These are phyloP conservation scores for Choiromyces venosus DNA, from an alignment of 495 filamentous ascomycete species.

Conservation along the genomic window DNA sequence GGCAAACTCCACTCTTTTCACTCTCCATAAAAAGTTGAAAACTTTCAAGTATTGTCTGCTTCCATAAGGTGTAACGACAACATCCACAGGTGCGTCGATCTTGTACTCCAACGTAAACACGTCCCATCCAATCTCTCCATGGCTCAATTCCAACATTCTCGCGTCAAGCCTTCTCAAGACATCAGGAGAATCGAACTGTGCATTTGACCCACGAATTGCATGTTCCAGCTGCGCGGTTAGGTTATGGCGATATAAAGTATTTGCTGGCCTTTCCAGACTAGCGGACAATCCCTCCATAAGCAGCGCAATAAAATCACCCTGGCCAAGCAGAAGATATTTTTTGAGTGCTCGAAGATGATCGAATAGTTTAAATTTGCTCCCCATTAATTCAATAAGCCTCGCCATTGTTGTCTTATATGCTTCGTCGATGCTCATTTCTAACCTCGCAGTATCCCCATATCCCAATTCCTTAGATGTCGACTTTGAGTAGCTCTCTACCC, in stretches of 20 bases:
- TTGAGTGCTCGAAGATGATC: conserved; percentile 89
- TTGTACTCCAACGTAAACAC: conserved; percentile 99
- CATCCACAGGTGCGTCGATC: conserved; percentile 93
- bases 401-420: conserved; percentile 98
- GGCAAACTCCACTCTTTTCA: conserved; percentile 95
- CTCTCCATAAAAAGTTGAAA: conserved; percentile 98
- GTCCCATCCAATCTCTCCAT: conserved; percentile 98
- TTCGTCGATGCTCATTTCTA: conserved; percentile 90
- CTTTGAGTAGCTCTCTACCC: conserved; percentile 97
- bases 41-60: conserved; percentile 96
- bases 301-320: conserved; percentile 95
- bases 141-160: conserved; percentile 88
- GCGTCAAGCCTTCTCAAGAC: conserved; percentile 88
- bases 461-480: conserved; percentile 82
- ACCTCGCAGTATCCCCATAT: conserved; percentile 87
- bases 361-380: conserved; percentile 84
- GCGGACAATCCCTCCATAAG: conserved; percentile 93
- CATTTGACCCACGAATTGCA: conserved; percentile 93
- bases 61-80: conserved; percentile 91
- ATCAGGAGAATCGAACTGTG: conserved; percentile 90
- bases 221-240: conserved; percentile 96
- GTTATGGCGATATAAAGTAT: conserved; percentile 88
- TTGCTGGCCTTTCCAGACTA: conserved; percentile 91
- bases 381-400: conserved; percentile 89
- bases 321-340: conserved; percentile 87